phyloP scores from a whole-genome alignment of 352 stramenopile genomes.

The Elongisporangium undulatum region DNA sequence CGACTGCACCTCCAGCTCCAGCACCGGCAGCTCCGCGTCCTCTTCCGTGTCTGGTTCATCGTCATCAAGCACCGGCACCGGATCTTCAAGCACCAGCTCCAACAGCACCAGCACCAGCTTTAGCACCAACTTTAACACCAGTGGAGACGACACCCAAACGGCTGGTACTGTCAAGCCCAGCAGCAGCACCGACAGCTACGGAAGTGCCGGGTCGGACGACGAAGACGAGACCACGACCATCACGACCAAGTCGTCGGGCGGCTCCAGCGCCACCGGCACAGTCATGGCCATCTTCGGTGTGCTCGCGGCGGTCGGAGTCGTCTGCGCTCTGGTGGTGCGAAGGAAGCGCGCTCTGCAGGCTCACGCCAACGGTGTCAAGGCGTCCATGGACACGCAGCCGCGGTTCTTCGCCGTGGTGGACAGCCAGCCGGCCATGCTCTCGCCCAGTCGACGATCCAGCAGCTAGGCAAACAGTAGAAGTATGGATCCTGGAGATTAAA shows the following conservation, averaged over 20 bases:
- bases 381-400: slow-evolving; percentile 18
- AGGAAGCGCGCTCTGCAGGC: slow-evolving; percentile 37
- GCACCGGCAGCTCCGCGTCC: background rate
- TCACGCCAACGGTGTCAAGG: slow-evolving; percentile 36
- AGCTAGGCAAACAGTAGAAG: background rate
- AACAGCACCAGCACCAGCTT: background rate
- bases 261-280: slow-evolving; percentile 20
- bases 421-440: background rate
- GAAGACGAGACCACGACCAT: slow-evolving; percentile 6
- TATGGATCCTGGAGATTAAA: background rate
- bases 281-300: slow-evolving; percentile 24
- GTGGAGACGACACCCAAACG: background rate
- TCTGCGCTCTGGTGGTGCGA: slow-evolving; percentile 21
- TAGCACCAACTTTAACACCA: background rate
- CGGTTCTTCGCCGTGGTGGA: slow-evolving; percentile 28
- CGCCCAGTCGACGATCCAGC: background rate
- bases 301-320: slow-evolving; percentile 22
- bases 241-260: slow-evolving; percentile 19
- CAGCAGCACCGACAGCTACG: background rate
- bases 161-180: background rate
- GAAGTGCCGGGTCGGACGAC: background rate
- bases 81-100: background rate
- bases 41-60: background rate
- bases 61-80: background rate
- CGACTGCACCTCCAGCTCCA: slow-evolving; percentile 19